Evolutionary conservation across 495 filamentous ascomycete genomes (phyloP), one percentile per base, ranked within the genome.

Genomic region (Hypoxylon trugodes): DNA sequence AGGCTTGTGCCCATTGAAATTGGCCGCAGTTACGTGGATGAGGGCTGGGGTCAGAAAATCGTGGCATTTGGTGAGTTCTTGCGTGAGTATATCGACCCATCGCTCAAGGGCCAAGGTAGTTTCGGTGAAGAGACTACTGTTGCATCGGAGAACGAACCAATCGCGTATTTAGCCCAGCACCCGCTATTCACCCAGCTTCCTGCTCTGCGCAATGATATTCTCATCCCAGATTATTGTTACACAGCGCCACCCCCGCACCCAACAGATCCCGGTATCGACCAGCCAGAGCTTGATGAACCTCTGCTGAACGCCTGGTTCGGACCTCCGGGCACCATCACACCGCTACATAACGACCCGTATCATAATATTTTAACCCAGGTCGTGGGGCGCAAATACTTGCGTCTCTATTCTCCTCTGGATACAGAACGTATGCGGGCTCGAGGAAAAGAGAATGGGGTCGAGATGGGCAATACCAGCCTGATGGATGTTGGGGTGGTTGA

Each of bases 221-320:
- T 72, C 13, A 79, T 92, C 7, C 95, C 95, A 0, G 93, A 98
- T 70, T 92, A 88, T 69, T 96, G 92, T 77, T 97, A 90, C 75
- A 87, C 87, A 13, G 69, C 76, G 35, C 88, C 89, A 0, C 83
- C 86, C 0, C 79, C 76, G 0, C 79, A 61, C 74, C 81, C 61
- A 75, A 74, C 82, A 0, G 82, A 86, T 4, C 69, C 86, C 1
- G 73, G 80, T 13, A 55, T 78, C 46, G 76, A 82, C 40, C 80
- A 82, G 62, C 74, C 72, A 1, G 76, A 82, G 46, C 73, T 83
- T 2, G 80, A 82, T 8, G 75, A 77, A 2, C 84, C 86, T 0
- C 71, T 85, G 13, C 70, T 87, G n/a, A 97, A 98, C 72, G 92
- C 90, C 3, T 98, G 95, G 95, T 89, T 98, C 50, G 95, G 95